These are phyloP conservation scores for Thalassiosira hispida DNA, from an alignment of 352 stramenopile species.

Conservation along the genomic window DNA sequence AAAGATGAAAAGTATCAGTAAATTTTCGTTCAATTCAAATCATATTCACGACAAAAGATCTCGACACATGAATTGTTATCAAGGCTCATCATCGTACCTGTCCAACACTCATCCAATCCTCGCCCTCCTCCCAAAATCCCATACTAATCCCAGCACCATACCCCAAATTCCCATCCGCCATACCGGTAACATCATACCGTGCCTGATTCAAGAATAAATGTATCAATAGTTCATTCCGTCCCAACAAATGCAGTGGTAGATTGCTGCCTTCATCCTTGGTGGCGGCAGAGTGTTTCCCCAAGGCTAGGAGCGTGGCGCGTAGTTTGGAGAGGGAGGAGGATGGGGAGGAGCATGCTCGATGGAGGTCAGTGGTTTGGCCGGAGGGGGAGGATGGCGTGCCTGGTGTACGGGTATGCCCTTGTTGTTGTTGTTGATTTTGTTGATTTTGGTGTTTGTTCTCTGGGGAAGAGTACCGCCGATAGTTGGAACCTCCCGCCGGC, in stretches of 20 bases:
- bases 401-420: neutral
- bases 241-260: constrained; percentile 45
- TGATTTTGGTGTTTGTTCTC: neutral
- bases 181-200: constrained; percentile 29
- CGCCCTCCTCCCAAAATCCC: neutral
- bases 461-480: constrained; percentile 40
- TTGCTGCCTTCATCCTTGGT: constrained; percentile 23
- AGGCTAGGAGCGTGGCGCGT: constrained; percentile 36
- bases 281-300: constrained; percentile 23
- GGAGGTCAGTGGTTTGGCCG: constrained; percentile 37
- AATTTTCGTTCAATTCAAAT: no score
- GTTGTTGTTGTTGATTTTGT: neutral
- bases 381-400: neutral
- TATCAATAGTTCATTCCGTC: constrained; percentile 49
- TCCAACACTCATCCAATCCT: constrained; percentile 12
- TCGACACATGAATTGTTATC: no score
- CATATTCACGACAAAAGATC: no score
- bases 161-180: neutral
- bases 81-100: neutral
- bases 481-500: neutral
- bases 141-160: neutral
- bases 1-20: no score
- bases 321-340: constrained; percentile 54
- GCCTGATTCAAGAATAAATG: constrained; percentile 58
- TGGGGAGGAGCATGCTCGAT: constrained; percentile 44